A percentile compares a stretch with the other conserved stretches of the same genome.
phyloP scores from a whole-genome alignment of 306 rosid species.

The Cucurbita pepo region DNA sequence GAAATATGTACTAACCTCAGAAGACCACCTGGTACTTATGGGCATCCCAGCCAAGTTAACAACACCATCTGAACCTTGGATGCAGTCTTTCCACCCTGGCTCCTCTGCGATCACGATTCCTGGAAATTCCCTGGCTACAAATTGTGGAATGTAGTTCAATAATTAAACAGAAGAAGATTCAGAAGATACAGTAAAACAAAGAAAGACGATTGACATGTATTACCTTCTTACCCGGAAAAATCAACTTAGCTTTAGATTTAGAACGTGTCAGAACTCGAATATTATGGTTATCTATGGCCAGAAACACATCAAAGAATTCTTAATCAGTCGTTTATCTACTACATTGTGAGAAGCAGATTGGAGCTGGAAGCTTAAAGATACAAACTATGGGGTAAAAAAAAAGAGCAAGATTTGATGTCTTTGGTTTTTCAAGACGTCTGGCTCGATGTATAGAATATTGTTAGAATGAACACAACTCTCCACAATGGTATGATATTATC shows the following conservation, averaged over 20 bases:
- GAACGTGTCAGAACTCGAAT: conserved; percentile 83
- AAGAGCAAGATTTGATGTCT: not conserved
- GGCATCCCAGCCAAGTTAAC: conserved; percentile 96
- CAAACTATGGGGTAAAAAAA: not conserved
- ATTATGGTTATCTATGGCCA: conserved; percentile 54
- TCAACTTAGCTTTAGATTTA: conserved; percentile 66
- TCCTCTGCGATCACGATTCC: conserved; percentile 70
- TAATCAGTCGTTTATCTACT: not conserved
- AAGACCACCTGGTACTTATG: conserved; percentile 89
- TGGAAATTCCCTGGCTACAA: conserved; percentile 73
- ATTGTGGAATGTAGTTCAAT: conserved; percentile 12
- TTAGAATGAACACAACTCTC: no score
- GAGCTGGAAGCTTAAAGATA: not conserved
- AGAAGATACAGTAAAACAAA: not conserved
- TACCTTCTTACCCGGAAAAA: conserved; percentile 99
- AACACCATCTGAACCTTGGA: conserved; percentile 68
- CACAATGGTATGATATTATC: no score
- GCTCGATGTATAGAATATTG: conserved; percentile 6
- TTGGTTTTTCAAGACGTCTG: not conserved
- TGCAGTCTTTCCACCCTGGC: conserved; percentile 68
- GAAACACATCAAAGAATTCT: conserved; percentile 4
- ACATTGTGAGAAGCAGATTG: not conserved
- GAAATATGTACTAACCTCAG: conserved; percentile 38
- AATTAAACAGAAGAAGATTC: not conserved
- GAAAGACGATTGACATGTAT: conserved; percentile 13